Conservation (phyloP, 2,329 filamentous ascomycete species). For the Huntiella omanensis region DNA sequence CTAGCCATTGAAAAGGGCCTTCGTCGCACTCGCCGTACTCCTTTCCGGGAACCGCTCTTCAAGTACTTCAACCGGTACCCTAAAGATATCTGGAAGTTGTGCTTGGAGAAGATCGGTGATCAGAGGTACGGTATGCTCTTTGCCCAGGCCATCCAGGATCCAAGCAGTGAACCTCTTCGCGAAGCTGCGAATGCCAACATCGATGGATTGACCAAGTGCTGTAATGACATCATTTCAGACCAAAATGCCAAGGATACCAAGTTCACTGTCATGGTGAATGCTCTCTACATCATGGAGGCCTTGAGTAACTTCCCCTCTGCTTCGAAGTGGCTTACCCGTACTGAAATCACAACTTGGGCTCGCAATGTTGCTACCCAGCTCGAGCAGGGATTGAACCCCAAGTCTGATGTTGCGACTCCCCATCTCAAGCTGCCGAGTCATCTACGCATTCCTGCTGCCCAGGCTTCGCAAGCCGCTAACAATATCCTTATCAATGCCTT, state of each 20-base stretch:
- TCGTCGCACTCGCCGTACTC: conserved; percentile 72
- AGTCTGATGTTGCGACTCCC: conserved; percentile 33
- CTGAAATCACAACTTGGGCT: conserved; percentile 40
- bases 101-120: conserved; percentile 64
- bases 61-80: conserved; percentile 89
- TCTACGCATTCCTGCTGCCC: conserved; percentile 62
- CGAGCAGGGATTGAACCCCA: conserved; percentile 29
- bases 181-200: conserved; percentile 57
- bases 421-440: conserved; percentile 48
- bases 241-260: conserved; percentile 43
- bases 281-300: conserved; percentile 68
- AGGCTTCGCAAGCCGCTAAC: conserved; percentile 51
- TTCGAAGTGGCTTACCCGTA: conserved; percentile 53
- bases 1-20: conserved; percentile 72
- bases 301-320: conserved; percentile 48
- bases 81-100: conserved; percentile 65
- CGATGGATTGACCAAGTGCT: conserved; percentile 49
- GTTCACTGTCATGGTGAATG: conserved; percentile 59
- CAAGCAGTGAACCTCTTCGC: conserved; percentile 55
- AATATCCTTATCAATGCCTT: conserved; percentile 72
- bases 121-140: conserved; percentile 80
- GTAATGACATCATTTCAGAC: conserved; percentile 42
- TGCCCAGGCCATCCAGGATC: conserved; percentile 63
- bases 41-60: conserved; percentile 77
- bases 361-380: conserved; percentile 57